Conservation (phyloP, 1,284 basidiomycete genomes). For the Phaffia rhodozyma region DNA sequence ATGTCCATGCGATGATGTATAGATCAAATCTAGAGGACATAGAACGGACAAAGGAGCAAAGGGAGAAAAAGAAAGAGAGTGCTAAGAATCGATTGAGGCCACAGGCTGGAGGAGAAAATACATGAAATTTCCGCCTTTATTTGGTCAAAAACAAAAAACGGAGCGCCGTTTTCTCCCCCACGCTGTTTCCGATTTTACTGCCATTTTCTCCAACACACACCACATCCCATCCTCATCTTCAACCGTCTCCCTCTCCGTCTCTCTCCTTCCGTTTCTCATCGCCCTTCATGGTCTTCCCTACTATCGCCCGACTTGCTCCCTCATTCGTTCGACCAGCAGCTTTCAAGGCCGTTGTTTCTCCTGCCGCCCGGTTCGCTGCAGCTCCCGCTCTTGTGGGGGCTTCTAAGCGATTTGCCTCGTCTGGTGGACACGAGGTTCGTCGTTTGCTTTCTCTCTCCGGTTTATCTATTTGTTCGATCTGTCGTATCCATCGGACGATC, state of each 20-base stretch:
- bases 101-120: too few relatives aligned
- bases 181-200: too few relatives aligned
- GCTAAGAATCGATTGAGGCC: too few relatives aligned
- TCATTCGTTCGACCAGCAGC: conserved; percentile 6
- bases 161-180: too few relatives aligned
- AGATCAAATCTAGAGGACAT: too few relatives aligned
- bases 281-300: conserved; percentile 11
- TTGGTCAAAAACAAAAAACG: too few relatives aligned
- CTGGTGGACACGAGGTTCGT: conserved; percentile 15
- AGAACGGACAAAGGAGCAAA: too few relatives aligned
- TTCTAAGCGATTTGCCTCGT: conserved; percentile 10
- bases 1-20: too few relatives aligned
- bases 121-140: too few relatives aligned
- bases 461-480: background rate
- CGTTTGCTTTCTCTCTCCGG: background rate
- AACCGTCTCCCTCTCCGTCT: background rate
- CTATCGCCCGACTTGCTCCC: conserved; percentile 9
- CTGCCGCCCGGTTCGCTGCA: background rate
- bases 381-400: conserved; percentile 7
- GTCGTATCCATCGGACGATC: too few relatives aligned
- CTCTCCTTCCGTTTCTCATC: background rate
- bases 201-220: too few relatives aligned
- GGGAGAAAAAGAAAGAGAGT: too few relatives aligned
- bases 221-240: background rate
- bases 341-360: background rate